These are phyloP conservation scores for Trichophyton schoenleinii DNA, from an alignment of 2,329 filamentous ascomycete genomes.

Conservation along the genomic window DNA sequence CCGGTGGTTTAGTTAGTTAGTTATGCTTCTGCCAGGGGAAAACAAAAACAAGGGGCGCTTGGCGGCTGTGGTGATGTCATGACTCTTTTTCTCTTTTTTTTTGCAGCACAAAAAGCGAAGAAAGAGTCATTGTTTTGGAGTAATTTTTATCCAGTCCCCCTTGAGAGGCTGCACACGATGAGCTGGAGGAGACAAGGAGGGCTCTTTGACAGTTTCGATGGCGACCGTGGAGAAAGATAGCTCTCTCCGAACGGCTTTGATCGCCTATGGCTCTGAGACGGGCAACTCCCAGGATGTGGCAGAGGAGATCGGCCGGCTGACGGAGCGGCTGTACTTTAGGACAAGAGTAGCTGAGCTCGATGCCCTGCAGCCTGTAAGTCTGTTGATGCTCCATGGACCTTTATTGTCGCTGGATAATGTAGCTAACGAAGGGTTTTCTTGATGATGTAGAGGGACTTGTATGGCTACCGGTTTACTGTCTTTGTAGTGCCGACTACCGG, in stretches of 20 bases:
- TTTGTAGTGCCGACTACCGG: conserved; percentile 87
- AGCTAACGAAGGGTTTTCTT: background rate
- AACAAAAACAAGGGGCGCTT: background rate
- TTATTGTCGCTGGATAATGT: conserved; percentile 1
- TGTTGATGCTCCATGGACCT: background rate
- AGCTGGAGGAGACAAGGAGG: background rate
- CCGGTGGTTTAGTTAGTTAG: too few relatives aligned
- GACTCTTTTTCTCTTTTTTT: conserved; percentile 1
- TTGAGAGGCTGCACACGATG: background rate
- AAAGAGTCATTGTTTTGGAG: background rate
- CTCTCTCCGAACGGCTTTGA: conserved; percentile 38
- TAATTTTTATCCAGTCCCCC: too few relatives aligned
- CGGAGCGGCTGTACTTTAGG: conserved; percentile 65
- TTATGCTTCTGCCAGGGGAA: background rate
- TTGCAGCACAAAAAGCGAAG: background rate
- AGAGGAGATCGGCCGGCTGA: conserved; percentile 62
- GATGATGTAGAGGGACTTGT: conserved; percentile 22
- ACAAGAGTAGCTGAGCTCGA: conserved; percentile 68
- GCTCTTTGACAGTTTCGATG: background rate
- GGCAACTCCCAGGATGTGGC: conserved; percentile 89
- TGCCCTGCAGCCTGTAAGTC: conserved; percentile 56
- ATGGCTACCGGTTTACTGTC: conserved; percentile 36
- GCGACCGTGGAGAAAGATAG: conserved; percentile 4
- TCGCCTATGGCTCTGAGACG: conserved; percentile 90
- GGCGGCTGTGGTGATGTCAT: conserved; percentile 10